These are phyloP conservation scores for Bipolaris zeicola DNA, from an alignment of 2,329 filamentous ascomycete species.

Conservation along the genomic window DNA sequence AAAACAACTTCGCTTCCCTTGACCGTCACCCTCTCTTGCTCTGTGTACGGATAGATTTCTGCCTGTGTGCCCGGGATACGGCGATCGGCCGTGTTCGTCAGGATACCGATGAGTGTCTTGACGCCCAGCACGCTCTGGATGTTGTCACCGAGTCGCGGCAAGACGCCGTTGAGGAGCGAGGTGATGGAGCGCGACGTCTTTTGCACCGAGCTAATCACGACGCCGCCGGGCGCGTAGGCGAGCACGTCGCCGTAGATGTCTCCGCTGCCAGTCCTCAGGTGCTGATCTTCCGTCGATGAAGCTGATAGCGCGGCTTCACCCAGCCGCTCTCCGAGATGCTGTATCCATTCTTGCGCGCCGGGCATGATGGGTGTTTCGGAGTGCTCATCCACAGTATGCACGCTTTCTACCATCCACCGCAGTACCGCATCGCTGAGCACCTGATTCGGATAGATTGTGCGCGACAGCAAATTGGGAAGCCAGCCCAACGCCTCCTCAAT, in stretches of 20 bases:
- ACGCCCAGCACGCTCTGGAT: constrained; percentile 36
- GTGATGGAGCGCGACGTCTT: constrained; percentile 19
- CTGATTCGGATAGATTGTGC: constrained; percentile 42
- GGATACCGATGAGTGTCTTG: constrained; percentile 34
- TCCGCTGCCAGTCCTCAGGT: constrained; percentile 33
- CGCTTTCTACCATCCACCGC: constrained; percentile 36
- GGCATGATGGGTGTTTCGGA: constrained; percentile 25
- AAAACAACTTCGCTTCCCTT: constrained; percentile 13
- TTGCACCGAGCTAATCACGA: constrained; percentile 22
- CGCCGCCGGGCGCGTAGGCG: constrained; percentile 37
- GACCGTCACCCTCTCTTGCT: constrained; percentile 18
- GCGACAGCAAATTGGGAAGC: constrained; percentile 34
- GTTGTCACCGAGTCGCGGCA: constrained; percentile 37
- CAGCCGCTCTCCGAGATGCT: constrained; percentile 18
- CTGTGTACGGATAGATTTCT: constrained; percentile 33
- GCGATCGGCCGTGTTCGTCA: constrained; percentile 41
- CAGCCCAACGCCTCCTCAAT: constrained; percentile 35
- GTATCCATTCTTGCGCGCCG: constrained; percentile 18
- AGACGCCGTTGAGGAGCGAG: constrained; percentile 23
- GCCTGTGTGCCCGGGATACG: constrained; percentile 37
- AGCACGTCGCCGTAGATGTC: constrained; percentile 42
- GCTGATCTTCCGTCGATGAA: neutral
- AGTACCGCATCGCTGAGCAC: constrained; percentile 41
- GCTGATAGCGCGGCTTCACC: constrained; percentile 4
- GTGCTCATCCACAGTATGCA: constrained; percentile 23